A percentile compares a stretch with the other conserved stretches of the same genome.
Conservation (phyloP, 805 yeast genomes). For the Metschnikowia bowlesiae region DNA sequence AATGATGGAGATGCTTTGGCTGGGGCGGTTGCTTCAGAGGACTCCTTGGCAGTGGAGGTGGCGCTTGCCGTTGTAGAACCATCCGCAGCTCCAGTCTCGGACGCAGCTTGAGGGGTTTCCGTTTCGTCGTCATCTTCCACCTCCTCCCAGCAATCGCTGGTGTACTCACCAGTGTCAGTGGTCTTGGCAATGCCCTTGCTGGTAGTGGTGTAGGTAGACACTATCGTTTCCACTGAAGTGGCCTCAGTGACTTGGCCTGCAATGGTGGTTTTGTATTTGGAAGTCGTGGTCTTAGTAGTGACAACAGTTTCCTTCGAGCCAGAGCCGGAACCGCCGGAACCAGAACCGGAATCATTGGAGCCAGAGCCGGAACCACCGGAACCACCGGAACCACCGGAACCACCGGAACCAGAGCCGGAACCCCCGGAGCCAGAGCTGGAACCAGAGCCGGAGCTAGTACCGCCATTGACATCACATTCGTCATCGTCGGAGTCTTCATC, state of each 20-base stretch:
- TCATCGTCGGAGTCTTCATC: slow-evolving; percentile 12
- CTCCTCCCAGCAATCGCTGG: slow-evolving; percentile 14
- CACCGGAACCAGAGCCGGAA: neutral
- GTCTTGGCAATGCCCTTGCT: slow-evolving; percentile 2
- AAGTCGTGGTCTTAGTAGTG: slow-evolving; percentile 10
- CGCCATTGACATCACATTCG: slow-evolving; percentile 3
- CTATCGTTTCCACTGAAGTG: slow-evolving; percentile 8
- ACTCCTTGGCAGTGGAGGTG: neutral
- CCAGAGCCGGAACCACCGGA: slow-evolving; percentile 1
- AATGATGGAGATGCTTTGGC: neutral
- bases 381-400: neutral
- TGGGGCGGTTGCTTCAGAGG: neutral
- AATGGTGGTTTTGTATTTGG: slow-evolving; percentile 12
- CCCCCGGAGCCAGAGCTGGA: neutral
- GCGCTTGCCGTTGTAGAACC: neutral
- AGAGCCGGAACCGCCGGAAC: slow-evolving; percentile 3
- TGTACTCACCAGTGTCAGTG: slow-evolving; percentile 8
- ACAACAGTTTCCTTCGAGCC: slow-evolving; percentile 6
- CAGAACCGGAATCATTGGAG: neutral
- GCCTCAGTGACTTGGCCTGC: slow-evolving; percentile 11
- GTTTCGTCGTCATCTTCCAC: slow-evolving; percentile 11
- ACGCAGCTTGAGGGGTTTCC: slow-evolving; percentile 1
- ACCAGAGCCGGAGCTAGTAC: slow-evolving; percentile 2
- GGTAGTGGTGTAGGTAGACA: slow-evolving; percentile 11
- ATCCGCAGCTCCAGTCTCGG: neutral